Evolutionary conservation across 164 flowering plant species (phyloP).

Genomic region (Aristolochia fimbriata): DNA sequence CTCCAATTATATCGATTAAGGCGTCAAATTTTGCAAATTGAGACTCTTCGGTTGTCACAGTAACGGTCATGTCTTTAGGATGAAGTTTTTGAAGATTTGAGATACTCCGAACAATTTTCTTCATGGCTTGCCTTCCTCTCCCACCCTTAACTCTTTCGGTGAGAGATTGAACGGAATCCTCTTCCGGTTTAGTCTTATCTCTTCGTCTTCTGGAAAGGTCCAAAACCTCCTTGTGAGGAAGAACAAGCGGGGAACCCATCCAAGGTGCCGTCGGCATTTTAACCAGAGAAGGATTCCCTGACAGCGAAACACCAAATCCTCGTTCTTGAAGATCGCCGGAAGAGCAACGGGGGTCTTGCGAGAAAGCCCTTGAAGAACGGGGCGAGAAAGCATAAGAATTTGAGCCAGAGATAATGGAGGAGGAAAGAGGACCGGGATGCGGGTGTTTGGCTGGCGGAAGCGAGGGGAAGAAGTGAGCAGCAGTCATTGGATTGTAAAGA

Average conservation of each 20-base stretch:
- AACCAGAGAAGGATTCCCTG: conserved; percentile 3
- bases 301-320: neutral
- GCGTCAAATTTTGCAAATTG: neutral
- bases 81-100: conserved; percentile 27
- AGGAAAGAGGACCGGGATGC: no score
- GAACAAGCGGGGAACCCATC: conserved; percentile 58
- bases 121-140: conserved; percentile 54
- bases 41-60: neutral
- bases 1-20: conserved; percentile 9
- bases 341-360: neutral
- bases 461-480: no score
- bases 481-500: no score
- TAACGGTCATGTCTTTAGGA: neutral
- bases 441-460: no score
- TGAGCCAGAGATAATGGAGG: no score
- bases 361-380: no score
- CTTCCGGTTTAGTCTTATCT: conserved; percentile 5
- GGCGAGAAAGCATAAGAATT: no score
- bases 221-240: conserved; percentile 39
- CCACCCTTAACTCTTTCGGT: conserved; percentile 43
- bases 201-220: conserved; percentile 25
- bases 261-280: conserved; percentile 84
- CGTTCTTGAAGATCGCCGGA: neutral
- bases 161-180: conserved; percentile 19
- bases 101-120: conserved; percentile 36